Evolutionary conservation across 352 stramenopile species (phyloP), one percentile per base, ranked within the genome.

Genomic region (Hyaloperonospora brassicae): DNA sequence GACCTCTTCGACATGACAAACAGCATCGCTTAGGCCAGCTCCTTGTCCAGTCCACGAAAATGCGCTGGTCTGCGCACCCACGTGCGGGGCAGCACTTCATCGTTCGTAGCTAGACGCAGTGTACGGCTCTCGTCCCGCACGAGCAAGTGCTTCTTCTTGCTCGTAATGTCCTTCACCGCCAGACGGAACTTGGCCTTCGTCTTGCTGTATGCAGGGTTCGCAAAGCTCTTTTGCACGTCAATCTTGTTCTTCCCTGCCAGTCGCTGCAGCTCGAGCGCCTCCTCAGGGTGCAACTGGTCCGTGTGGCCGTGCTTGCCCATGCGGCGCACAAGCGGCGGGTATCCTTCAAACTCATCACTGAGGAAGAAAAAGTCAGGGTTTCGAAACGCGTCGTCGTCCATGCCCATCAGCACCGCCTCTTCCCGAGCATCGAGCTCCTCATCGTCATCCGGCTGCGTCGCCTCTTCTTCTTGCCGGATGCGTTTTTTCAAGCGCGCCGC

Each of bases 311-410:
- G 78, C 76, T 89, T 93, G 55, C 80, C 78, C 62, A 88, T 64
- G 59, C 82, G 83, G 53, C 80, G 83, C 42, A 84, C 73, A 44
- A 93, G 72, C 9, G 83, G 83, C 57, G 83, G 83, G 41, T 80
- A 79, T 14, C 82, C 83, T 14, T 90, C 78, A 27, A 87, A 89
- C 62, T 89, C 79, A 56, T 93, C 83, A 61, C 70, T 90, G 17
- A 93, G 52, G 61, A 90, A 88, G 60, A 93, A 89, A 44, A 93
- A 93, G 50, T 93, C 81, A 5, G 83, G 83, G 68, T 93, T 89
- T 39, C 83, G 68, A 66, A 79, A 89, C 5, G 61, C 61, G 7
- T 93, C 83, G 1, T 87, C 74, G 43, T 89, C 79, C 36, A 77
- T 66, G 7, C 77, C 77, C 50, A 84, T 61, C 17, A 86, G 52